Evolutionary conservation across 192 early-diverging fungal genomes (phyloP).

Genomic region (Pecoramyces ruminantium): DNA sequence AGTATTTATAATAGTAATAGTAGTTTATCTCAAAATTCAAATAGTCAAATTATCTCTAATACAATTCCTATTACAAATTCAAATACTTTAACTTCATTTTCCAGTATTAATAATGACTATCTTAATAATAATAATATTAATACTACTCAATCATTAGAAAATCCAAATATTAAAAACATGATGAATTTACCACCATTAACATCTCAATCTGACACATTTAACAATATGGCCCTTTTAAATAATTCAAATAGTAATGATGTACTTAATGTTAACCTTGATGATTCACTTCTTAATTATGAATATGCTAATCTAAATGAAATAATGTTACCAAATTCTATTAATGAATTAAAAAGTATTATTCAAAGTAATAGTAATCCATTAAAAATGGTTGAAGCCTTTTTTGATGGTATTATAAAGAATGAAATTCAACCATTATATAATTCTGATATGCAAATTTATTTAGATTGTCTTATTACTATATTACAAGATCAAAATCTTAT

Average conservation of each 20-base stretch:
- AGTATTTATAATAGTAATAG: too few species aligned
- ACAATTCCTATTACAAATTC: too few species aligned
- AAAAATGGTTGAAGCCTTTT: background rate
- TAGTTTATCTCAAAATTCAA: too few species aligned
- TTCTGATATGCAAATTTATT: background rate
- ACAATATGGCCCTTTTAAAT: background rate
- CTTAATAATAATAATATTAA: background rate
- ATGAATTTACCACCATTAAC: background rate
- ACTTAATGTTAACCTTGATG: background rate
- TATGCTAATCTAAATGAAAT: background rate
- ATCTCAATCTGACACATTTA: background rate
- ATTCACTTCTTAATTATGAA: background rate
- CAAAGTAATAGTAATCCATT: background rate
- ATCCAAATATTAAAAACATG: background rate
- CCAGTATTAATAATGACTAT: background rate
- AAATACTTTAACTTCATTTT: too few species aligned
- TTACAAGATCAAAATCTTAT: background rate
- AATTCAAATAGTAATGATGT: background rate
- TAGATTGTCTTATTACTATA: background rate
- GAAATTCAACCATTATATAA: background rate
- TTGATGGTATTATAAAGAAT: background rate
- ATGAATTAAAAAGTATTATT: background rate
- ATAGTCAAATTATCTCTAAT: too few species aligned
- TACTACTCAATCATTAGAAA: background rate
- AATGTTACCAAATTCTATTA: background rate